Evolutionary conservation across 768 basidiomycete species (phyloP).

Genomic region (Coprinellus aureogranulatus): DNA sequence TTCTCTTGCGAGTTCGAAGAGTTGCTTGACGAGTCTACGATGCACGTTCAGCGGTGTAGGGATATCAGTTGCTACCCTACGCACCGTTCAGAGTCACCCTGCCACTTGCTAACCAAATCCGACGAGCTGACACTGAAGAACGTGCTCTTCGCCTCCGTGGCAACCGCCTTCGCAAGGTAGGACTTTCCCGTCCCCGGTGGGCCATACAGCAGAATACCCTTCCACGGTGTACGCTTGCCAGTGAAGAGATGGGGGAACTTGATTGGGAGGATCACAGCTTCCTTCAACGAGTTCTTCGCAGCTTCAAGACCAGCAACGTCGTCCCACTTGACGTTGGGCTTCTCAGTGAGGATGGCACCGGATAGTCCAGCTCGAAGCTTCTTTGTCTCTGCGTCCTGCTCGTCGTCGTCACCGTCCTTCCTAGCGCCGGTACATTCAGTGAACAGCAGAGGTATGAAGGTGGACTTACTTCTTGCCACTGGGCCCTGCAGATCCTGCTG

Average conservation of each 20-base stretch:
- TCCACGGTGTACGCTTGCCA: slow-evolving; percentile 97
- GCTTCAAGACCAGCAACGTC: slow-evolving; percentile 96
- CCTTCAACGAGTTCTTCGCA: slow-evolving; percentile 94
- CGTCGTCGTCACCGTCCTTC: slow-evolving; percentile 62
- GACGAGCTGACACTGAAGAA: slow-evolving; percentile 96
- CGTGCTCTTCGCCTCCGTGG: slow-evolving; percentile 98
- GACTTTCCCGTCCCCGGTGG: slow-evolving; percentile 98
- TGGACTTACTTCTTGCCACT: slow-evolving; percentile 46
- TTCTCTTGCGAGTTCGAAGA: slow-evolving; percentile 95
- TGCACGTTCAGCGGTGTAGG: background rate
- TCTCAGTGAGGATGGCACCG: slow-evolving; percentile 87
- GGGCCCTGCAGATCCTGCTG: slow-evolving; percentile 34
- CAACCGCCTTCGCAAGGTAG: slow-evolving; percentile 96
- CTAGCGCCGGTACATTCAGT: slow-evolving; percentile 18
- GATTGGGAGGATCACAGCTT: slow-evolving; percentile 98
- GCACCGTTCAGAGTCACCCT: slow-evolving; percentile 95
- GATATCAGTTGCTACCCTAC: slow-evolving; percentile 17
- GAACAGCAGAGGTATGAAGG: background rate
- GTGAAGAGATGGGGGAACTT: slow-evolving; percentile 99
- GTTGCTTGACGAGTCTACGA: slow-evolving; percentile 84
- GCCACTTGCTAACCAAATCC: slow-evolving; percentile 99
- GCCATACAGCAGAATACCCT: slow-evolving; percentile 92
- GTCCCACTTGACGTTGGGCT: slow-evolving; percentile 96
- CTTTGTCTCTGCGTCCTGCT: slow-evolving; percentile 89
- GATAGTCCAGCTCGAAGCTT: slow-evolving; percentile 91